A percentile compares a stretch with the other conserved stretches of the same genome.
Conservation (phyloP, 495 filamentous ascomycete genomes). For the Penicillium desertorum region DNA sequence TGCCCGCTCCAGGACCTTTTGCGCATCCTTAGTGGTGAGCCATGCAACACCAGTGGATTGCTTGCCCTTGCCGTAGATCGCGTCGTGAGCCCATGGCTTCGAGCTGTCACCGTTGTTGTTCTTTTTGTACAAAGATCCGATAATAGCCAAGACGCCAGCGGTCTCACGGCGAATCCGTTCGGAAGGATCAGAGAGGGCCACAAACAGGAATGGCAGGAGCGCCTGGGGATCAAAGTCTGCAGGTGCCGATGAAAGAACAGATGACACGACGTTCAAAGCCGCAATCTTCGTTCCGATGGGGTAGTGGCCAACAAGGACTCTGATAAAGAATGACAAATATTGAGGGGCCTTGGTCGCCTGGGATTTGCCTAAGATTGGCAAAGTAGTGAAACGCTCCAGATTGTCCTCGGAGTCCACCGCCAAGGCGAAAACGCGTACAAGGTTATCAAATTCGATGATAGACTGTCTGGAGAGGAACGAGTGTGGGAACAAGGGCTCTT, state of each 20-base stretch:
- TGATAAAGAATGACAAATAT: constrained; percentile 73
- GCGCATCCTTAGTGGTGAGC: constrained; percentile 56
- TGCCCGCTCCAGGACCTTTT: constrained; percentile 60
- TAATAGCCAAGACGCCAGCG: constrained; percentile 56
- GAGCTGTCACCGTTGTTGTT: constrained; percentile 33
- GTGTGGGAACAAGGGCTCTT: constrained; percentile 26
- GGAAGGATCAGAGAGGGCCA: constrained; percentile 70
- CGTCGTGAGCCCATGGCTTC: constrained; percentile 51
- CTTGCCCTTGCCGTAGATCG: constrained; percentile 56
- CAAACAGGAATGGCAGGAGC: constrained; percentile 72
- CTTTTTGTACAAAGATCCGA: constrained; percentile 50
- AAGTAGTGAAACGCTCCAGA: constrained; percentile 56
- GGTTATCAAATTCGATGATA: constrained; percentile 48
- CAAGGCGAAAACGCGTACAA: constrained; percentile 64
- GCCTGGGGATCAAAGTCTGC: constrained; percentile 69
- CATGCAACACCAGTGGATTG: constrained; percentile 52
- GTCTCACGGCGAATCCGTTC: constrained; percentile 73
- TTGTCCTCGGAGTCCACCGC: constrained; percentile 50
- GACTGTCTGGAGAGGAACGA: constrained; percentile 41
- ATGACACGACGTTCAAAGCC: constrained; percentile 62
- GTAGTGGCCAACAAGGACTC: constrained; percentile 69
- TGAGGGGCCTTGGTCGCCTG: constrained; percentile 59
- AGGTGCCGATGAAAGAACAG: constrained; percentile 49
- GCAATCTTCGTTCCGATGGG: constrained; percentile 64
- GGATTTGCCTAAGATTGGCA: constrained; percentile 57